Evolutionary conservation across 495 filamentous ascomycete species (phyloP), one percentile per base, ranked within the genome.

Genomic region (Peziza echinospora): DNA sequence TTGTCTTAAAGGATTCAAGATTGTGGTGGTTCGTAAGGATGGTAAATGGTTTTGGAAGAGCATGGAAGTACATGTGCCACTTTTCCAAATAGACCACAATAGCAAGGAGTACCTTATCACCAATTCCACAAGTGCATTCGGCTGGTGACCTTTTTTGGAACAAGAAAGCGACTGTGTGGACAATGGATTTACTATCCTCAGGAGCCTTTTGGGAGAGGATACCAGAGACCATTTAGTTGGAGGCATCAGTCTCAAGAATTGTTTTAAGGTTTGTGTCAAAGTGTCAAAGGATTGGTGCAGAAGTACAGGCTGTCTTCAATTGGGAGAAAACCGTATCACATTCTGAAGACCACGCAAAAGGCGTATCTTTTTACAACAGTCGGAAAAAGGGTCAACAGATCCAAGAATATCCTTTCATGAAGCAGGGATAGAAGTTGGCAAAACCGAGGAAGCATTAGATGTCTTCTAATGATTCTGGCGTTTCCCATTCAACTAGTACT

Each of bases 101-200:
- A 11, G 26, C 59, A 41, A 64, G 39, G 5, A 63, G 34, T 42
- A 57, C 57, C 39, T 61, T 58, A 37, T 64, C 46, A 21, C 63
- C 41, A 16, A 63, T 60, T 16, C 54, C 21, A 43, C 64, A 65
- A 40, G 64, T 64, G 0, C 26, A 17, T 46, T 66, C 59, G 1
- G 54, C 56, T 1, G 49, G 43, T 8, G 21, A 50, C 10, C 59
- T 46, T 22, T 51, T 61, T 21, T 49, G 52, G 0, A 52, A 66
- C 37, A 43, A 55, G 43, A 53, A 65, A 8, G 49, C 46, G 11
- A n/a, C 11, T 56, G 48, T 21, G 57, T 55, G 26, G 41, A 21
- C 51, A 3, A 44, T 9, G 19, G 24, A 21, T 17, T 51, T 39
- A 42, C 49, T 22, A n/a, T 25, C 19, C 26, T 34, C 26, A 34